Evolutionary conservation across 495 filamentous ascomycete genomes (phyloP).

Genomic region (Trichoderma orchidacearum): DNA sequence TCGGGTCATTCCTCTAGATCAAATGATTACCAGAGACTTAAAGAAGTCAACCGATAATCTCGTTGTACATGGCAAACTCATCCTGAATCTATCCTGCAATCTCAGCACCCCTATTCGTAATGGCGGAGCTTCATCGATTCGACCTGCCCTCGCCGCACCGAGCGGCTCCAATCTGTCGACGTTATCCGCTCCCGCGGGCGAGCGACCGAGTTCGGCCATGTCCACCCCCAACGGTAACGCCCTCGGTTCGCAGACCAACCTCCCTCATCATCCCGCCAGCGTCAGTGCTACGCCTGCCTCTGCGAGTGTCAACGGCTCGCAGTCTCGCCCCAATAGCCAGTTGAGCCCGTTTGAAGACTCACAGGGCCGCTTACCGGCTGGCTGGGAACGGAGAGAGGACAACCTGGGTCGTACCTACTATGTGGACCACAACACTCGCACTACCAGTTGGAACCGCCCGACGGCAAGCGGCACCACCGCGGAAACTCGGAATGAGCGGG

Average conservation of each 20-base stretch:
- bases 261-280: constrained; percentile 25
- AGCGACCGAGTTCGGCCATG: constrained; percentile 31
- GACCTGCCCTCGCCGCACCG: constrained; percentile 23
- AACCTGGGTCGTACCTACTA: constrained; percentile 97
- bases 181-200: constrained; percentile 15
- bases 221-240: constrained; percentile 25
- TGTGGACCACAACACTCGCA: constrained; percentile 94
- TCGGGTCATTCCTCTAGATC: constrained; percentile 22
- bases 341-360: constrained; percentile 92
- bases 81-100: constrained; percentile 89
- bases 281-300: constrained; percentile 22
- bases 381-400: constrained; percentile 94
- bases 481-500: constrained; percentile 48
- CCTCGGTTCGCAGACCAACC: constrained; percentile 12
- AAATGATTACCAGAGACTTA: constrained; percentile 97
- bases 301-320: constrained; percentile 21
- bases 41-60: constrained; percentile 98
- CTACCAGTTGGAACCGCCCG: constrained; percentile 90
- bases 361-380: constrained; percentile 80
- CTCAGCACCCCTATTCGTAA: constrained; percentile 33
- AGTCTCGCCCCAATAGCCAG: constrained; percentile 30
- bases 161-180: constrained; percentile 20
- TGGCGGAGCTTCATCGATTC: constrained; percentile 19
- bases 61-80: constrained; percentile 93
- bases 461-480: constrained; percentile 67